Evolutionary conservation across 306 rosid genomes (phyloP), one percentile per base, ranked within the genome.

Genomic region (Prinsepia uniflora): DNA sequence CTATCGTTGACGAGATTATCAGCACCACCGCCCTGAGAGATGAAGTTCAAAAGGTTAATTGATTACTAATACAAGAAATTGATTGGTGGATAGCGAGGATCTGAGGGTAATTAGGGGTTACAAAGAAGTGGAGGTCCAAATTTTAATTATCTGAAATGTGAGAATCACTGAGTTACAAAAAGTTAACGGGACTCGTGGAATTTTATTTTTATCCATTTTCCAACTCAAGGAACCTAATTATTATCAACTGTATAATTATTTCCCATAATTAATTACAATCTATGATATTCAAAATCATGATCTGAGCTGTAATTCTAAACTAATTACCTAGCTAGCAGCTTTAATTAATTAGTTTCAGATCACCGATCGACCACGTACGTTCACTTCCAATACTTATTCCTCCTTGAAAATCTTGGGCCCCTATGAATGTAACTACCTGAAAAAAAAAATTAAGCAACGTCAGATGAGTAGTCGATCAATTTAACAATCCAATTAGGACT

Each of bases 361-460:
- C 6, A 53, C 13, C 15, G 36, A 30, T 3, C 36, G 36, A 30
- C 36, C 36, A 30, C 20, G 8, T 12, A 30, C 18, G 15, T 30
- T 47, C 61, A 63, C 45, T 68, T 47, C 48, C 44, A 75, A 55
- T 55, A 42, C 5, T 64, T 59, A 63, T 75, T 86, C 78, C 66
- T 76, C 71, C 88, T 73, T 61, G 81, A 73, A 6, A 77, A 67
- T 80, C 75, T 74, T 43, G 83, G 73, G 13, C 75, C 72, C 67
- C 80, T 80, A 47, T 73, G 85, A 75, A 72, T 59, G 76, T 68
- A 54, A 71, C 82, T 81, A 36, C 85, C 96, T 85, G 91, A 80
- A 87, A 83, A 54, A 53, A 17, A 57, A 56, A 56, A 22, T 24
- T 14, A 36, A 11, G 17, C 62, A 57, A 24, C 62, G 24, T 52